phyloP scores from a whole-genome alignment of 768 basidiomycete species.

The Termitomyces sp. region DNA sequence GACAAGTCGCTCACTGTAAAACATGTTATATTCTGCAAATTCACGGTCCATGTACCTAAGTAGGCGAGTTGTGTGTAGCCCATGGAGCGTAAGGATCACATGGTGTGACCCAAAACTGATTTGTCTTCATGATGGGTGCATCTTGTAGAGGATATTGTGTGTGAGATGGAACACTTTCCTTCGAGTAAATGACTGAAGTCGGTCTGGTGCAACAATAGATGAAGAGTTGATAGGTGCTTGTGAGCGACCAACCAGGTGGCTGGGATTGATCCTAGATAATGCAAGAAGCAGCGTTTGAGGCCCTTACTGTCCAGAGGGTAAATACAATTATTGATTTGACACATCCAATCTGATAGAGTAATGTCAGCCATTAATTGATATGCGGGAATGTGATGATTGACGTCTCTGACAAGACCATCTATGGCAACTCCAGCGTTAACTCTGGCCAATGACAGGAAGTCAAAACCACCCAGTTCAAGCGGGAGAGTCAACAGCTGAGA shows the following conservation, averaged over 20 bases:
- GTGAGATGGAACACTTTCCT: neutral
- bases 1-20: too few species aligned
- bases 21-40: too few species aligned
- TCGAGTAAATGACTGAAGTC: slow-evolving; percentile 2
- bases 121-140: neutral
- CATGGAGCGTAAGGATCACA: too few species aligned
- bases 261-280: slow-evolving; percentile 1
- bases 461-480: slow-evolving; percentile 13
- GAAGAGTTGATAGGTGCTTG: neutral
- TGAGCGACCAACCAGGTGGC: slow-evolving; percentile 14
- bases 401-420: slow-evolving; percentile 16
- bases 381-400: slow-evolving; percentile 18
- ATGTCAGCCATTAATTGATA: slow-evolving; percentile 15
- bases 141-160: neutral
- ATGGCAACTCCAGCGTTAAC: slow-evolving; percentile 16
- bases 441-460: slow-evolving; percentile 16
- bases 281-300: neutral
- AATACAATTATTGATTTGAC: slow-evolving; percentile 3
- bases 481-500: slow-evolving; percentile 9
- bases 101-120: too few species aligned
- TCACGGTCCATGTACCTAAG: too few species aligned
- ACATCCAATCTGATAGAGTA: slow-evolving; percentile 15
- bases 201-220: neutral
- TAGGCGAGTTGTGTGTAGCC: too few species aligned
- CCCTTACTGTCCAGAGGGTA: slow-evolving; percentile 4